Evolutionary conservation across 768 basidiomycete genomes (phyloP).

Genomic region (Agaricus blazei): DNA sequence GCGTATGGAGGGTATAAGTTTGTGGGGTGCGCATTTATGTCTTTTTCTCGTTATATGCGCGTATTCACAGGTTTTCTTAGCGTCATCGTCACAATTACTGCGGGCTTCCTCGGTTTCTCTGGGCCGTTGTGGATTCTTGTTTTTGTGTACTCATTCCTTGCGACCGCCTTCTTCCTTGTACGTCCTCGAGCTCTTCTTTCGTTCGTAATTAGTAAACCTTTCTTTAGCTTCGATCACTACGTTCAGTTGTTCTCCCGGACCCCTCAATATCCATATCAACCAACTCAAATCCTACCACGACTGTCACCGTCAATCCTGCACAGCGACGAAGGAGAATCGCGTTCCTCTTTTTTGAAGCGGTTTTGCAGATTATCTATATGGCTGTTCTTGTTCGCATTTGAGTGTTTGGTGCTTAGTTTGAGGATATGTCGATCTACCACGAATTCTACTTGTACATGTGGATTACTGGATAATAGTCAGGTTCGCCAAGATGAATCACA

Average conservation of each 20-base stretch:
- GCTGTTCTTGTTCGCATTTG: slow-evolving; percentile 61
- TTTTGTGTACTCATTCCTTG: slow-evolving; percentile 82
- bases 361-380: slow-evolving; percentile 84
- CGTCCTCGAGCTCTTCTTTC: slow-evolving; percentile 22
- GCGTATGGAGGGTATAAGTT: slow-evolving; percentile 98
- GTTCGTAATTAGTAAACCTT: neutral
- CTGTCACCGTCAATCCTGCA: slow-evolving; percentile 64
- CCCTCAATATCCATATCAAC: slow-evolving; percentile 36
- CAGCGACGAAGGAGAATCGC: slow-evolving; percentile 82
- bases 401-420: neutral
- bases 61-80: slow-evolving; percentile 36
- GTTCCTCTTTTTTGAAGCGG: slow-evolving; percentile 85
- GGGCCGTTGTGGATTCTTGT: slow-evolving; percentile 60
- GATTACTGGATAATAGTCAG: no score
- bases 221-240: slow-evolving; percentile 83
- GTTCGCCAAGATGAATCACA: no score
- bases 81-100: slow-evolving; percentile 78
- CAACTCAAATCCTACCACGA: slow-evolving; percentile 36
- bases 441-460: no score
- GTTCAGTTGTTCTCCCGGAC: slow-evolving; percentile 88
- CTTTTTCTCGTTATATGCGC: neutral
- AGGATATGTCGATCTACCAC: no score
- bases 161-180: slow-evolving; percentile 93
- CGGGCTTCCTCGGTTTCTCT: slow-evolving; percentile 58
- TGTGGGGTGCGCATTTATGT: slow-evolving; percentile 62